Conservation (phyloP, 371 early-diverging fungal species). For the Zychaea mexicana region DNA sequence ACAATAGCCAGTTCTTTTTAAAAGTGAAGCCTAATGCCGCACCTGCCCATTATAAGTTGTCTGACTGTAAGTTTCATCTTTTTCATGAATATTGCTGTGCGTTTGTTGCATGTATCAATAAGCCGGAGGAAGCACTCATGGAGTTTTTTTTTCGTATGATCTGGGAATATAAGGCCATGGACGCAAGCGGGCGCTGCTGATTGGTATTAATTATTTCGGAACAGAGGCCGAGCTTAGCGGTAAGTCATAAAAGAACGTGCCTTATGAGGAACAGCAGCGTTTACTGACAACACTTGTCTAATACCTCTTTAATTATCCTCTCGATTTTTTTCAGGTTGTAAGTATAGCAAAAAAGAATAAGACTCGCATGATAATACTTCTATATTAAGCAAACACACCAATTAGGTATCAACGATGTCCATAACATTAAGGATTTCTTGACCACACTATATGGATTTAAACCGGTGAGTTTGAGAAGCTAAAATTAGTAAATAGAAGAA, state of each 20-base stretch:
- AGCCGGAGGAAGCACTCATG: too few relatives aligned
- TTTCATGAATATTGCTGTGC: neutral
- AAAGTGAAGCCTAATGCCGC: conserved; percentile 33
- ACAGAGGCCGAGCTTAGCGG: conserved; percentile 68
- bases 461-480: too few relatives aligned
- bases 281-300: too few relatives aligned
- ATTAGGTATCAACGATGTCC: conserved; percentile 89
- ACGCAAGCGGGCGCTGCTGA: conserved; percentile 81
- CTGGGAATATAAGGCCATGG: conserved; percentile 46
- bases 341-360: neutral
- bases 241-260: conserved; percentile 13
- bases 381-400: neutral
- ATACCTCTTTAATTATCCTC: neutral
- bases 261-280: neutral
- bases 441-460: conserved; percentile 64
- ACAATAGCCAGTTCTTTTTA: conserved; percentile 13
- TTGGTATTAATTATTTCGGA: conserved; percentile 92
- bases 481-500: neutral
- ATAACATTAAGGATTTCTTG: conserved; percentile 80
- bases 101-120: too few relatives aligned
- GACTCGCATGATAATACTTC: neutral
- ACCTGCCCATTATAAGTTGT: conserved; percentile 55
- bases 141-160: neutral
- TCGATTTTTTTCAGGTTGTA: neutral
- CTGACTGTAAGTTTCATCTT: conserved; percentile 61